Evolutionary conservation across 1,139 yeast genomes (phyloP), one percentile per base, ranked within the genome.

Genomic region (Hyphopichia wangnamkhiaoensis): DNA sequence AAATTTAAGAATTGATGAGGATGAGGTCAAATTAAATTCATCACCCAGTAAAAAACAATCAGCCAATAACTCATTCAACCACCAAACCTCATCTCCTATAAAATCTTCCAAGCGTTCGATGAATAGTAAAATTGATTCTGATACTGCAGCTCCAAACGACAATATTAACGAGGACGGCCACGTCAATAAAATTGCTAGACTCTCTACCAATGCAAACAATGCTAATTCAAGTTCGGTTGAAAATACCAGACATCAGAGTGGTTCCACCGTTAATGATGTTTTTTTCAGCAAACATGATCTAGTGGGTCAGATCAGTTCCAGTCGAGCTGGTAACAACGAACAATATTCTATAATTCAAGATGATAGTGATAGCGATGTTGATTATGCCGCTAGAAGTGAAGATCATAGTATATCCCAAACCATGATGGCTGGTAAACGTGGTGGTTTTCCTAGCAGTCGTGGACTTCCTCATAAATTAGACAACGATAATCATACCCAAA

Each of bases 341-440:
- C 16, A 24, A 25, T 45, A 20, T 20, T 32, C 49, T 6, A 49
- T 54, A 2, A 53, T 60, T 34, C 61, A 61, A 37, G 56, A 58
- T 23, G 65, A 57, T 30, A 53, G 58, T 34, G 64, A 57, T 33
- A 54, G 58, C 31, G 65, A 59, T 29, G 52, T 54, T 4, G 61
- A 57, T 15, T 57, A 50, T 10, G 25, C 14, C 10, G 15, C n/a
- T 3, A 14, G 33, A n/a, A 17, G 16, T n/a, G 20, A 28, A 3
- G 55, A 35, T 47, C 48, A 44, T 30, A 50, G 53, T 9, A 48
- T 51, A 9, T 51, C 55, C 31, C 60, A 56, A 38, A 55, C 59
- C 10, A 45, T 56, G 4, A 41, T 54, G 20, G 56, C 55, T 2
- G 12, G 34, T 16, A 34, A 25, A 13, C 25, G 21, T 19, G 14